Conservation (phyloP, 2,329 filamentous ascomycete species). For the Fusarium acutatum region DNA sequence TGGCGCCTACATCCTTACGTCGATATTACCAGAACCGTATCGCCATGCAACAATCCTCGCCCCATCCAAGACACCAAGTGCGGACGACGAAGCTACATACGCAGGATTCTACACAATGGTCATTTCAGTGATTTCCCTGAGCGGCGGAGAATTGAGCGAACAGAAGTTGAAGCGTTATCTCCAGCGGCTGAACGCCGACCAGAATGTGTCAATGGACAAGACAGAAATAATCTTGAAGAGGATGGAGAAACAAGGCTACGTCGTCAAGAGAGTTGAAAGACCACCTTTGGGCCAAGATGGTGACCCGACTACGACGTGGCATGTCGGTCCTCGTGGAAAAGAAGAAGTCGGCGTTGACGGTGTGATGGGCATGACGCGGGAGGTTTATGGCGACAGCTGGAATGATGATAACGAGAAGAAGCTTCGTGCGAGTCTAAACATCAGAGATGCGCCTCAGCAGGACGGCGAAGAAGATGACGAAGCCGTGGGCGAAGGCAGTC, state of each 20-base stretch:
- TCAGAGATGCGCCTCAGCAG: conserved; percentile 46
- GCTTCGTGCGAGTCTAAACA: conserved; percentile 68
- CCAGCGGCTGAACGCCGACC: conserved; percentile 76
- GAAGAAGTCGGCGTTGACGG: conserved; percentile 83
- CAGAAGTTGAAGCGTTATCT: conserved; percentile 81
- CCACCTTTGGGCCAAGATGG: conserved; percentile 63
- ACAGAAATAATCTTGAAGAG: conserved; percentile 78
- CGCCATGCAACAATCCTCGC: conserved; percentile 72
- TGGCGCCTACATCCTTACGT: conserved; percentile 80
- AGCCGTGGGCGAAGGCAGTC: conserved; percentile 20
- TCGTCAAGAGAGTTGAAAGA: conserved; percentile 77
- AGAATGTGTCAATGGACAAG: conserved; percentile 76
- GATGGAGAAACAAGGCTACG: conserved; percentile 84
- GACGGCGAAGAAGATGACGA: conserved; percentile 40
- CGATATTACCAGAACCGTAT: conserved; percentile 73
- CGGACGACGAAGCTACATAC: conserved; percentile 79
- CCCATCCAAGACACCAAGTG: conserved; percentile 72
- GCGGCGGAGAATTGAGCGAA: conserved; percentile 77
- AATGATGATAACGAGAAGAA: conserved; percentile 66
- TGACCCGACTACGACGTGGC: conserved; percentile 82
- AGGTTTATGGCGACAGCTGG: conserved; percentile 62
- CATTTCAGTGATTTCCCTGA: conserved; percentile 79
- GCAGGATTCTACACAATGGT: conserved; percentile 82
- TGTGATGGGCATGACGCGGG: conserved; percentile 73
- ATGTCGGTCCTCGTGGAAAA: conserved; percentile 84